These are phyloP conservation scores for Mitragyna speciosa DNA, from an alignment of 257 asterid species.

Conservation along the genomic window DNA sequence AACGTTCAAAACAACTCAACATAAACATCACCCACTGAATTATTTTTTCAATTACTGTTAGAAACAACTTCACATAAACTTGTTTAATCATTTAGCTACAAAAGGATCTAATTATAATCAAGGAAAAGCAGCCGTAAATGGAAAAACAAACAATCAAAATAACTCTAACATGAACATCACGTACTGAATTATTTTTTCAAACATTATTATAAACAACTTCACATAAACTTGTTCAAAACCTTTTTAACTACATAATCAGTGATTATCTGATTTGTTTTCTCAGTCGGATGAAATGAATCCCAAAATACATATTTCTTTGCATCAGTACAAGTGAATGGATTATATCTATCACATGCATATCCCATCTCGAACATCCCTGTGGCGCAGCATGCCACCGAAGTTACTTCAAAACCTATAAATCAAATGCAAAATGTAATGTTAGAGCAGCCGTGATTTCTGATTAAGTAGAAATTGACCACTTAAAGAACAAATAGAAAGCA, in stretches of 20 bases:
- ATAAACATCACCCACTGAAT: no score
- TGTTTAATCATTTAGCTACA: not conserved
- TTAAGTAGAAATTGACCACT: no score
- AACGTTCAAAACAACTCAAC: no score
- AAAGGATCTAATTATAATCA: no score
- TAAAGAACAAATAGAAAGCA: no score
- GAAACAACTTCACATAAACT: not conserved
- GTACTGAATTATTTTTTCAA: not conserved
- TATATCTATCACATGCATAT: conserved; percentile 55
- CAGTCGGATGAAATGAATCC: conserved; percentile 87
- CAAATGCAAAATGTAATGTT: no score
- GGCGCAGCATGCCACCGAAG: conserved; percentile 79
- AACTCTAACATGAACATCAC: no score
- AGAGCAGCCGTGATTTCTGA: not conserved
- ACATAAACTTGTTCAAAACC: not conserved
- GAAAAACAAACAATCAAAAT: no score
- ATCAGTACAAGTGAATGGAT: conserved; percentile 76
- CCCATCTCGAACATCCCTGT: conserved; percentile 91
- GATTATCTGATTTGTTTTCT: conserved; percentile 55
- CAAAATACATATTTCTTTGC: conserved; percentile 72
- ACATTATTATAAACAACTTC: not conserved
- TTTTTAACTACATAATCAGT: conserved; percentile 40
- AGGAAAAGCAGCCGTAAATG: no score
- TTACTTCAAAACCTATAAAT: conserved; percentile 56
- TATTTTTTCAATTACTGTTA: not conserved